These are phyloP conservation scores for Penicillium hordei DNA, from an alignment of 2,329 filamentous ascomycete genomes.

Conservation along the genomic window DNA sequence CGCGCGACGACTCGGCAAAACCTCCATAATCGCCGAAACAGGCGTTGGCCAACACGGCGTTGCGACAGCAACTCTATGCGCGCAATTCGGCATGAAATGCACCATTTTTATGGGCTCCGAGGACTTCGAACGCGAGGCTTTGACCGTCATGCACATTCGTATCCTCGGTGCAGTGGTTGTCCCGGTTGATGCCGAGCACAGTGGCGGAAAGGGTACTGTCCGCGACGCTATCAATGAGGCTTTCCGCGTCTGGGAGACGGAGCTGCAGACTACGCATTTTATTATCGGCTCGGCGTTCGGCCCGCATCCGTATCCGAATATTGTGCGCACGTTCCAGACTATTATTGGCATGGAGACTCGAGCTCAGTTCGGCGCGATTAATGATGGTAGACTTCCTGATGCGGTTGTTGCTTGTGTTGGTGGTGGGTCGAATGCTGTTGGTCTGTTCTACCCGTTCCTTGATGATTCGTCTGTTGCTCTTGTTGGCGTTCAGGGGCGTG, in stretches of 20 bases:
- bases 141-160: slow-evolving; percentile 96
- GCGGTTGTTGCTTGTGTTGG: slow-evolving; percentile 96
- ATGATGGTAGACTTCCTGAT: slow-evolving; percentile 75
- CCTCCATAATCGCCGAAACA: slow-evolving; percentile 93
- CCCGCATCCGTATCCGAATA: slow-evolving; percentile 89
- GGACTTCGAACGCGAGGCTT: slow-evolving; percentile 85
- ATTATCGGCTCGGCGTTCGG: slow-evolving; percentile 95
- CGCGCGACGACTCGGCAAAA: slow-evolving; percentile 86
- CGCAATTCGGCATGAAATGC: slow-evolving; percentile 95
- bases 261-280: slow-evolving; percentile 90
- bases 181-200: slow-evolving; percentile 58
- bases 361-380: slow-evolving; percentile 72
- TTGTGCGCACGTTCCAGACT: slow-evolving; percentile 86
- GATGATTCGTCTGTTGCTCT: slow-evolving; percentile 78
- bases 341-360: slow-evolving; percentile 86
- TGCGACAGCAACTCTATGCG: slow-evolving; percentile 91
- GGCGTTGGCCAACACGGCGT: slow-evolving; percentile 96
- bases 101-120: slow-evolving; percentile 97
- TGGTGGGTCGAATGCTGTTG: slow-evolving; percentile 85
- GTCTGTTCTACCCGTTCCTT: slow-evolving; percentile 96
- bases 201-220: slow-evolving; percentile 69
- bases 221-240: slow-evolving; percentile 90
- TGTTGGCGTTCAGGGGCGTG: slow-evolving; percentile 70
- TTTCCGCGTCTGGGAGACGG: slow-evolving; percentile 82
- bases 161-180: slow-evolving; percentile 87